Conservation (phyloP, 1,284 basidiomycete genomes). For the Apiotrichum sp. region DNA sequence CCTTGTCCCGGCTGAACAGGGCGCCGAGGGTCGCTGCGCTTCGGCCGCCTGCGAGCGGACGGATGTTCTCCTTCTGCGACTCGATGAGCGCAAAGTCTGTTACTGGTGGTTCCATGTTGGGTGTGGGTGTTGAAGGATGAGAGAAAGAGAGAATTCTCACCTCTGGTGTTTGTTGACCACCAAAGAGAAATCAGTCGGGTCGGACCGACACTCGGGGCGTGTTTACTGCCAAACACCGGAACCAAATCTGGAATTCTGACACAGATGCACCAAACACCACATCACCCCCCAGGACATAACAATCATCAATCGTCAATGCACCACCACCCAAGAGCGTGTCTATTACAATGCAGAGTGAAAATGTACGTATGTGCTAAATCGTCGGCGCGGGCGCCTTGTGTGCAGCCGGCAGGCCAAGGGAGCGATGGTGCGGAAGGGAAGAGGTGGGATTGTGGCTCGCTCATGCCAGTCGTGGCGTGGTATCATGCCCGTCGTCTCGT, state of each 20-base stretch:
- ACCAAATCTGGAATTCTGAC: too few relatives aligned
- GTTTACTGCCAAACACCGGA: too few relatives aligned
- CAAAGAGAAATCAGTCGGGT: not conserved
- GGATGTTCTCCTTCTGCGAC: slow-evolving; percentile 58
- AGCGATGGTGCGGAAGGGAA: not conserved
- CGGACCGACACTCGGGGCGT: too few relatives aligned
- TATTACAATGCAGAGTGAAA: slow-evolving; percentile 17
- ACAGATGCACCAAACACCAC: too few relatives aligned
- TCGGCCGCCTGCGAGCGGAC: slow-evolving; percentile 53
- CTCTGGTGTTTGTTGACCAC: not conserved
- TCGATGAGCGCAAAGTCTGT: slow-evolving; percentile 51
- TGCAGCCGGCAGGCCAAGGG: too few relatives aligned
- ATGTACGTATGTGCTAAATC: slow-evolving; percentile 4
- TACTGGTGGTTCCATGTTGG: slow-evolving; percentile 6
- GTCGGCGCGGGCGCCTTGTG: not conserved
- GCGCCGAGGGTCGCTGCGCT: slow-evolving; percentile 53
- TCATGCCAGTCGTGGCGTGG: too few relatives aligned
- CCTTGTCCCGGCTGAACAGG: slow-evolving; percentile 41
- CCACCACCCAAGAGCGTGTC: not conserved
- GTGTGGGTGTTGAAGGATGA: not conserved
- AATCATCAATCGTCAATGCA: too few relatives aligned
- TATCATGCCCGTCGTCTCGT: too few relatives aligned
- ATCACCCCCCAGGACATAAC: too few relatives aligned
- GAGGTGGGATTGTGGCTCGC: too few relatives aligned
- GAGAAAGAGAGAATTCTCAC: not conserved